Base-by-base conservation (phyloP, 2,329 filamentous ascomycete species). In the Paraconiothyrium brasiliense region DNA sequence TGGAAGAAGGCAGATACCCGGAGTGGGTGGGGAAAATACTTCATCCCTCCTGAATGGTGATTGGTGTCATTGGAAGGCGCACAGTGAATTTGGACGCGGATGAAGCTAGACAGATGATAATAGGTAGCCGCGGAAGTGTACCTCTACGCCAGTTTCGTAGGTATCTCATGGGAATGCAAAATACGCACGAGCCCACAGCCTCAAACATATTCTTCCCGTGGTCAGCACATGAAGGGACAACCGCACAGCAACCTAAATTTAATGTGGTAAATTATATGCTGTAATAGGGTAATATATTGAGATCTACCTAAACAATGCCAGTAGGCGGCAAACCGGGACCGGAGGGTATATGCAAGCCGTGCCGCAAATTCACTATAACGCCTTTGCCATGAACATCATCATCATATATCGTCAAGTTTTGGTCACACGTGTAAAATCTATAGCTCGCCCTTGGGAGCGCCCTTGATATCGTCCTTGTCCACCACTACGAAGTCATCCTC, bases 401-500 rank as follows among this genome's bases (percentile, higher is more conserved):
- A 50, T 43, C 4, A 14, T 10, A 30, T 34, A 1, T 49, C 55
- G 35, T 22, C 30, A 39, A 3, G 30, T 22, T 13, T 34, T 22
- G 1, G n/a, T 37, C 16, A 37, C 8, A 20, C 34, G n/a, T 24
- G 16, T 6, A 11, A 14, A 4, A 37, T 41, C 41, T 59, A 65
- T 4, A 59, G 49, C 30, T 65, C 65, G 30, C 54, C 55, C 57
- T 67, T 67, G 2, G 59, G 47, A 0, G 66, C 61, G 10, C 69
- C 70, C 30, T 70, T 65, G 2, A 59, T 44, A 2, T 71, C 70
- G 6, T 75, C 71, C 57, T 71, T 74, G 13, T 73, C 69, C 4
- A 77, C 63, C 0, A 76, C 64, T 0, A 75, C 71, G 35, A 76
- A 77, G 43, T 76, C 75, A 32, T 77, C 74, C 1, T 76, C 75